These are phyloP conservation scores for Cryptococcus sp. DNA, from an alignment of 1,284 basidiomycete genomes.

Conservation along the genomic window DNA sequence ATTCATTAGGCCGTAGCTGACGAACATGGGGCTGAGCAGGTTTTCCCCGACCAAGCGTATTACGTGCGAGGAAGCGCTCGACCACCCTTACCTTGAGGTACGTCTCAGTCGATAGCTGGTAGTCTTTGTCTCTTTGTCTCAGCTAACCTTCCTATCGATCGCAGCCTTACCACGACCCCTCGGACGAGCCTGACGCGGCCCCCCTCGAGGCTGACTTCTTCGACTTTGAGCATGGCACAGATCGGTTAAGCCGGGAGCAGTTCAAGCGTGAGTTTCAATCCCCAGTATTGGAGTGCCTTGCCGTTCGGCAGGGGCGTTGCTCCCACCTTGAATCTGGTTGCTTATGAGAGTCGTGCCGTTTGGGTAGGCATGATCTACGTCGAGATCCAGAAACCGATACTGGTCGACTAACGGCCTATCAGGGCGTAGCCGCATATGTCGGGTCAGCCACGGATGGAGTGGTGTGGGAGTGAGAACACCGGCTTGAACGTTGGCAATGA, in stretches of 20 bases:
- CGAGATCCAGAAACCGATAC: slow-evolving; percentile 47
- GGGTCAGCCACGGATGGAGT: too few relatives aligned
- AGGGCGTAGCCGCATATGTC: too few relatives aligned
- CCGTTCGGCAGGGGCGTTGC: too few relatives aligned
- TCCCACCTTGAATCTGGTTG: background rate
- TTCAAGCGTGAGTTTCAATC: slow-evolving; percentile 49
- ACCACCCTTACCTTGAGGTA: slow-evolving; percentile 86
- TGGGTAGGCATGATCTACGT: slow-evolving; percentile 49
- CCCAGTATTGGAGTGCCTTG: too few relatives aligned
- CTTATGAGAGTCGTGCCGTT: background rate
- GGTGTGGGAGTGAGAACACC: too few relatives aligned
- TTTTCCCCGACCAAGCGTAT: slow-evolving; percentile 88
- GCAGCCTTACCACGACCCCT: slow-evolving; percentile 82
- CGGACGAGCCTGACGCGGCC: slow-evolving; percentile 77
- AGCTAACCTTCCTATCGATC: slow-evolving; percentile 14
- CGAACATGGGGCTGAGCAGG: slow-evolving; percentile 38
- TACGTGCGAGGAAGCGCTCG: slow-evolving; percentile 81
- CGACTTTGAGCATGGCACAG: slow-evolving; percentile 65
- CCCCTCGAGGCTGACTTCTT: slow-evolving; percentile 83
- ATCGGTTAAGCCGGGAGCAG: slow-evolving; percentile 53
- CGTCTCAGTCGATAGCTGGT: slow-evolving; percentile 19
- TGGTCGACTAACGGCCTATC: background rate
- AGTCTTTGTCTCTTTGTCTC: too few relatives aligned
- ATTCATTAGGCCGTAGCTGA: slow-evolving; percentile 17
- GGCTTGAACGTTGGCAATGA: too few relatives aligned